Evolutionary conservation across 805 yeast genomes (phyloP).

Genomic region (Teunomyces stri): DNA sequence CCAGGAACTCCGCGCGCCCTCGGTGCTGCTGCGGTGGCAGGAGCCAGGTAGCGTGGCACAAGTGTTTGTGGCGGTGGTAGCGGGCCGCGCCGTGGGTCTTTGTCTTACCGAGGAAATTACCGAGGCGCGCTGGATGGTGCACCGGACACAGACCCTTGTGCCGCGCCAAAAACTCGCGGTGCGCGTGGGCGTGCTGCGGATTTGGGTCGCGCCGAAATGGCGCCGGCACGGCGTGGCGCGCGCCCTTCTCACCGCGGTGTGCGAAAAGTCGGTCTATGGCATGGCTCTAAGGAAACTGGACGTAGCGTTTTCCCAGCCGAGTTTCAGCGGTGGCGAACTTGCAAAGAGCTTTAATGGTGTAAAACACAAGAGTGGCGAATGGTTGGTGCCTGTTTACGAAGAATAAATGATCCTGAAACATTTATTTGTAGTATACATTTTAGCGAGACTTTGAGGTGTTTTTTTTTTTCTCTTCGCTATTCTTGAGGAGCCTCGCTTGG

Average conservation of each 20-base stretch:
- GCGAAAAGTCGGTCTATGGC: conserved; percentile 49
- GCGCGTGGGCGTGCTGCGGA: conserved; percentile 38
- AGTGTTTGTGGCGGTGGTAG: conserved; percentile 49
- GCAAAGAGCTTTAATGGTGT: conserved; percentile 58
- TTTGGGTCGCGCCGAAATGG: conserved; percentile 44
- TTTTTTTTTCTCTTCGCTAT: too few relatives aligned
- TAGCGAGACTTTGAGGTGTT: too few relatives aligned
- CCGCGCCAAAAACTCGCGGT: conserved; percentile 42
- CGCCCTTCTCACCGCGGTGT: conserved; percentile 43
- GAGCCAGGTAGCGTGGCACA: conserved; percentile 12
- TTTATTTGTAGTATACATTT: too few relatives aligned
- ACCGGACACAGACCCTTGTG: conserved; percentile 49
- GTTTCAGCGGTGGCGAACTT: conserved; percentile 58
- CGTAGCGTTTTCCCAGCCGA: conserved; percentile 73
- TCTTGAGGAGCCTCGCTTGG: too few relatives aligned
- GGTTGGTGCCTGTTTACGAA: conserved; percentile 48
- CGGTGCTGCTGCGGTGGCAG: conserved; percentile 33
- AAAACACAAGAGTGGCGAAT: conserved; percentile 50
- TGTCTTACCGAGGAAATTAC: conserved; percentile 48
- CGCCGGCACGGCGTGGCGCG: conserved; percentile 53
- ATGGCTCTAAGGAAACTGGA: conserved; percentile 36
- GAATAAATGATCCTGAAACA: background rate
- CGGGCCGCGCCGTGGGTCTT: conserved; percentile 52
- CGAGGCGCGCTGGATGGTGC: conserved; percentile 54
- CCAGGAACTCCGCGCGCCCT: conserved; percentile 56